A percentile compares a stretch with the other conserved stretches of the same genome.
phyloP scores from a whole-genome alignment of 2,329 filamentous ascomycete species.

The Arthrobotrys pseudoclavata region DNA sequence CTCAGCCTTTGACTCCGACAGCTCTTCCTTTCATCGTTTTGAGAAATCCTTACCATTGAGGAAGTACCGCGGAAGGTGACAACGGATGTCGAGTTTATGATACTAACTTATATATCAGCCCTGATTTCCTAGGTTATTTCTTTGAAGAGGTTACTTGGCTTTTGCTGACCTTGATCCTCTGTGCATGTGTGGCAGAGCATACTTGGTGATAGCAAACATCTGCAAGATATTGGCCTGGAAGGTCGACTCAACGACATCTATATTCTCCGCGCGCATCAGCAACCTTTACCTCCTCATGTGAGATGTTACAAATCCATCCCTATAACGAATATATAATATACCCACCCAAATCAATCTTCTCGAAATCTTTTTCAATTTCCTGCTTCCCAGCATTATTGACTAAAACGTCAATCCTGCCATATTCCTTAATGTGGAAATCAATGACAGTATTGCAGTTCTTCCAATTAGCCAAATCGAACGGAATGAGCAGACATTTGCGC shows the following conservation, averaged over 20 bases:
- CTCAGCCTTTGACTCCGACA: not conserved
- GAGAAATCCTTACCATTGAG: slow-evolving; percentile 65
- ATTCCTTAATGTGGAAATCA: slow-evolving; percentile 71
- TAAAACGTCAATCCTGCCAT: slow-evolving; percentile 69
- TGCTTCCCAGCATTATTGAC: slow-evolving; percentile 70
- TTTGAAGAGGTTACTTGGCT: slow-evolving; percentile 65
- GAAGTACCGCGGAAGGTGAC: slow-evolving; percentile 71
- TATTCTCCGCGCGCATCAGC: not conserved
- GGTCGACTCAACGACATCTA: slow-evolving; percentile 70
- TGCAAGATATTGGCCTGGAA: slow-evolving; percentile 73
- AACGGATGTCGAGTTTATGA: slow-evolving; percentile 73
- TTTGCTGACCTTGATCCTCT: slow-evolving; percentile 66
- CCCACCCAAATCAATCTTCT: slow-evolving; percentile 69
- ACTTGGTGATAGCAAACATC: slow-evolving; percentile 75
- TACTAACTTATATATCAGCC: slow-evolving; percentile 64
- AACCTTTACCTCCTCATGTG: too few relatives aligned
- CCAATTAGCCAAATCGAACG: slow-evolving; percentile 70
- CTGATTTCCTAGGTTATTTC: not conserved
- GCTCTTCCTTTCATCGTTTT: not conserved
- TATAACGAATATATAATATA: not conserved
- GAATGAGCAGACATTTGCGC: slow-evolving; percentile 68
- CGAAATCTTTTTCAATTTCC: slow-evolving; percentile 67
- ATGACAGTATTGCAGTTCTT: slow-evolving; percentile 70
- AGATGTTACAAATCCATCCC: too few relatives aligned
- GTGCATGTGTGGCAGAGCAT: slow-evolving; percentile 71